Percentiles rank a stretch among this genome's conserved stretches.
These are phyloP conservation scores for Bruguiera sexangula DNA, from an alignment of 345 rosid genomes.

Conservation along the genomic window DNA sequence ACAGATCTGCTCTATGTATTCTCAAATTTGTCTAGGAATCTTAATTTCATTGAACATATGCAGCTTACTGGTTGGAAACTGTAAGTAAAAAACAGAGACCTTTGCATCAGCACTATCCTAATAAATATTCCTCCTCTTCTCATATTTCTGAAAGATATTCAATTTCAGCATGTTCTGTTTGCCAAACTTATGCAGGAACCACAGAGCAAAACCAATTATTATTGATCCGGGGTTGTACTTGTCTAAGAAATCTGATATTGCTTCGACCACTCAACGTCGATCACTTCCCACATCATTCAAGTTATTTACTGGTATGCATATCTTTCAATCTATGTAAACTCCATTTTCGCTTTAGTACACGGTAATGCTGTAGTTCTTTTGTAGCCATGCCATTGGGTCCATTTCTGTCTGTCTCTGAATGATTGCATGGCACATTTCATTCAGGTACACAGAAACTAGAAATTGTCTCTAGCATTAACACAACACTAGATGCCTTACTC, in stretches of 20 bases:
- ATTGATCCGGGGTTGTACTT: constrained; percentile 93
- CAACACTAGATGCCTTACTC: not conserved
- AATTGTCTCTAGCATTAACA: not conserved
- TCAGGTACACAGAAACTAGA: not conserved
- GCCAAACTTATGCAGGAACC: constrained; percentile 49
- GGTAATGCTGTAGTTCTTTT: not conserved
- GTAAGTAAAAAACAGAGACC: constrained; percentile 44
- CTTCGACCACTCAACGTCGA: constrained; percentile 85
- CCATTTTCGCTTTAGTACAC: constrained; percentile 1
- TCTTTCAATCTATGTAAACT: not conserved
- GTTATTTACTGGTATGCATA: constrained; percentile 68
- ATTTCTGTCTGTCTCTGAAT: not conserved
- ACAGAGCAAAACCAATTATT: constrained; percentile 80
- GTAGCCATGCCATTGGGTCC: not conserved
- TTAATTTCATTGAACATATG: constrained; percentile 79
- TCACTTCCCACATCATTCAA: constrained; percentile 85
- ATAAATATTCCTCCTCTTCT: not conserved
- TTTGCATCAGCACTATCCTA: not conserved
- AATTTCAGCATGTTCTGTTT: not conserved
- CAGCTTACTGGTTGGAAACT: constrained; percentile 87
- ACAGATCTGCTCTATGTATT: constrained; percentile 77
- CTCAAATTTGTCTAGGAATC: constrained; percentile 67
- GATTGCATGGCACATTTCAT: not conserved
- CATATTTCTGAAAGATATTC: not conserved
- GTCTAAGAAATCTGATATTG: constrained; percentile 80